phyloP scores from a whole-genome alignment of 2,329 filamentous ascomycete species.

The Diplodia intermedia region DNA sequence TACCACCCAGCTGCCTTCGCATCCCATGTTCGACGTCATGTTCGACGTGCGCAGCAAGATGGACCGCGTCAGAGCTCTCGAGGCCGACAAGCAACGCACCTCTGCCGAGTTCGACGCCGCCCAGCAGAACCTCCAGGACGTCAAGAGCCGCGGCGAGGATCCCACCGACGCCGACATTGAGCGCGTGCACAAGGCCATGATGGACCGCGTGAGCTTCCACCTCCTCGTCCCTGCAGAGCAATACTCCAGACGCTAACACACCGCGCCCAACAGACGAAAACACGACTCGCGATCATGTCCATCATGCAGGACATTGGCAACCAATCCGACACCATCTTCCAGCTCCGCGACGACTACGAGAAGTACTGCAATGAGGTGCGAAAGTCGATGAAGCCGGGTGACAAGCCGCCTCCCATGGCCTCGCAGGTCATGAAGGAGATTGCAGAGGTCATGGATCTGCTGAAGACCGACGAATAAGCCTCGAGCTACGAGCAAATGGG shows the following conservation, averaged over 20 bases:
- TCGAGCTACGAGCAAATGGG: too few species aligned
- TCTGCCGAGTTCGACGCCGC: conserved; percentile 10
- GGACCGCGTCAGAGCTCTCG: conserved; percentile 26
- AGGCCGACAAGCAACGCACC: conserved; percentile 10
- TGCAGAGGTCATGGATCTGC: conserved; percentile 16
- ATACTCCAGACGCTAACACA: not conserved
- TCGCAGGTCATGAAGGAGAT: conserved; percentile 21
- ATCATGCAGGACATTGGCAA: conserved; percentile 24
- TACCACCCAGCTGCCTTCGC: not conserved
- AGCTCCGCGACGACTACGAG: conserved; percentile 21
- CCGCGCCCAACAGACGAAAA: not conserved
- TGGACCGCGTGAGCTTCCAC: not conserved
- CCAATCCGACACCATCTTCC: conserved; percentile 8
- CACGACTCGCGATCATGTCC: conserved; percentile 21
- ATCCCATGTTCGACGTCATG: conserved; percentile 27
- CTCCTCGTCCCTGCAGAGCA: too few species aligned
- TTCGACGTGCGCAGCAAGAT: conserved; percentile 22
- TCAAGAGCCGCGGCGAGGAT: not conserved
- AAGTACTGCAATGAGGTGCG: not conserved
- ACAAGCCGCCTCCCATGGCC: conserved; percentile 16
- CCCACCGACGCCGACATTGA: conserved; percentile 11
- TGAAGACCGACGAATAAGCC: conserved; percentile 6
- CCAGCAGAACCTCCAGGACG: conserved; percentile 11
- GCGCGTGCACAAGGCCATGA: conserved; percentile 18
- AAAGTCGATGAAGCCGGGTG: conserved; percentile 10